These are phyloP conservation scores for Thielaviopsis ethacetica DNA, from an alignment of 2,329 filamentous ascomycete genomes.

Conservation along the genomic window DNA sequence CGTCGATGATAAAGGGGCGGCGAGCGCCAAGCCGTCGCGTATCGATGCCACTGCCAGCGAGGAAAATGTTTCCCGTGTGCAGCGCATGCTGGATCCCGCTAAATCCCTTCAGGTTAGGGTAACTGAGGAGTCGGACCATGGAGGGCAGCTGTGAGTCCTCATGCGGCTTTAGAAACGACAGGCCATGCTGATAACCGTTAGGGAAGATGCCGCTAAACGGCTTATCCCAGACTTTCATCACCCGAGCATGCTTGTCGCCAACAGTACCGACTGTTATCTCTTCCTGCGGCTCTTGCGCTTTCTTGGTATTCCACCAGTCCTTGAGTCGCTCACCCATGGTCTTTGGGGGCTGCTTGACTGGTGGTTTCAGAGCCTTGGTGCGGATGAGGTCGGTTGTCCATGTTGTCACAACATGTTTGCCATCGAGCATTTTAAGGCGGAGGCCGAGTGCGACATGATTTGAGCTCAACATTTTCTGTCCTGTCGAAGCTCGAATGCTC, in stretches of 20 bases:
- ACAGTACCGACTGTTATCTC: background rate
- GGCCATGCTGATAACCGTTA: background rate
- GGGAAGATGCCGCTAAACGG: slow-evolving; percentile 2
- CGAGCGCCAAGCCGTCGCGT: background rate
- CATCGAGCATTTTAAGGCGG: background rate
- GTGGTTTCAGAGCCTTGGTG: slow-evolving; percentile 1
- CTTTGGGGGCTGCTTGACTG: background rate
- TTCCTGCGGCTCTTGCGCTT: background rate
- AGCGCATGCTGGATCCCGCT: slow-evolving; percentile 3
- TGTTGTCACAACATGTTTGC: slow-evolving; percentile 2
- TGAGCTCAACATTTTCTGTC: background rate
- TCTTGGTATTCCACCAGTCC: background rate
- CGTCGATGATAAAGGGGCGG: background rate
- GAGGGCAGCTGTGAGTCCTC: background rate
- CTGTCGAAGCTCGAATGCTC: slow-evolving; percentile 1
- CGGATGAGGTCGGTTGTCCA: slow-evolving; percentile 6
- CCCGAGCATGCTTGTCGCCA: background rate
- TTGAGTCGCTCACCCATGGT: background rate
- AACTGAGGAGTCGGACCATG: background rate
- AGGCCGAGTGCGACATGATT: slow-evolving; percentile 1
- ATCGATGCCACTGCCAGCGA: slow-evolving; percentile 1
- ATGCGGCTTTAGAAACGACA: slow-evolving; percentile 2
- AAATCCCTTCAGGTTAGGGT: background rate
- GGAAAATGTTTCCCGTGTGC: background rate
- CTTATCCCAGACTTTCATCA: background rate